Evolutionary conservation across 257 asterid genomes (phyloP), one percentile per base, ranked within the genome.

Genomic region (Lavandula angustifolia): DNA sequence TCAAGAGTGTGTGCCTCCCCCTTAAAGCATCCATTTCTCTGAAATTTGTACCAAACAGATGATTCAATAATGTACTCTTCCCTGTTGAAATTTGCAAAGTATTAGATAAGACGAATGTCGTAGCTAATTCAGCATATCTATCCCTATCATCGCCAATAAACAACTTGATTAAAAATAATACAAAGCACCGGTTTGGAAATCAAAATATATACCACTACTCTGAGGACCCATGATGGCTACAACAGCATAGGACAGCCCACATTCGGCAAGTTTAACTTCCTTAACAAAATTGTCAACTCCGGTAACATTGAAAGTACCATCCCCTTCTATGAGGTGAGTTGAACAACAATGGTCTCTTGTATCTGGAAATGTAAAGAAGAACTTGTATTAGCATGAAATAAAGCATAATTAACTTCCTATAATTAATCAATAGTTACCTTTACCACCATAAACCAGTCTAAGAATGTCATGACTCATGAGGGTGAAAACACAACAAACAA

Each of bases 201-300:
- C n/a, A 67, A 33, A 60, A 64, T 22, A 18, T 55, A 32, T 81
- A 85, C 94, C 96, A 53, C 96, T 88, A 73, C 96, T 88, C 78
- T 88, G 96, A 55, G 96, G 96, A 22, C 96, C 96, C 91, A 88
- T 85, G 78, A 88, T 88, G 56, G 96, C 88, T 44, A 88, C 96
- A 16, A 88, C 79, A 18, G 86, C 94, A 60, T 88, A 88, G 67
- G 94, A 85, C 73, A 83, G 89, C 27, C 94, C 94, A 66, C 85
- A 79, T 42, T 83, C 86, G 0, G 78, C 78, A 66, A 85, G 79
- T 71, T 85, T 85, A 68, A 88, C 82, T 68, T 85, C 87, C 91
- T 83, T 83, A 60, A 73, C 78, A 72, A 94, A 87, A 56, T 64
- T 80, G 7, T 86, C 89, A 47, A 83, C 34, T 54, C 88, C 95